Base-by-base conservation (phyloP, 2,329 filamentous ascomycete species). In the Fusarium continuum region DNA sequence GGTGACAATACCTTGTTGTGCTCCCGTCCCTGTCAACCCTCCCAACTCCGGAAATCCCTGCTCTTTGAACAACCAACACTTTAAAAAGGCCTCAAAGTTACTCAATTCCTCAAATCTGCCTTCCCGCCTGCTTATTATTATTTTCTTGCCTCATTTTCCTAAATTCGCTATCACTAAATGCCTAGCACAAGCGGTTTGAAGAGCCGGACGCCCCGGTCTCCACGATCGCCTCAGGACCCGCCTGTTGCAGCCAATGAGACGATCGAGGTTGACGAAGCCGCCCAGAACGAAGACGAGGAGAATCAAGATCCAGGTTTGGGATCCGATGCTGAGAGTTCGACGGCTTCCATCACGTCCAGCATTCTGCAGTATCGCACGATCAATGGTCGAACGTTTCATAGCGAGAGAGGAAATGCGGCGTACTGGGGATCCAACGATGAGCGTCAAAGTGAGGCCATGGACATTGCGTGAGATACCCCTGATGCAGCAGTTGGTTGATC, bases 401-500 rank as follows among this genome's bases (percentile, higher is more conserved):
- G 31, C 31, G 31, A 34, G n/a, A 34, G 31, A 34, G 31, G 31
- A 19, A 34, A 19, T n/a, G 31, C 31, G 5, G 31, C 31, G n/a
- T 34, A 34, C 31, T 34, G 31, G 57, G 62, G 55, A 22, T 39
- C 58, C 11, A 76, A 76, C 31, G 75, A 77, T 44, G 72, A 72
- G 22, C 55, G 48, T 19, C 72, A 74, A 32, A 72, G 61, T n/a
- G 68, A 76, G 16, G 64, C 70, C 0, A 65, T 74, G 60, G 75
- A 77, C 17, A 69, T 77, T 47, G 65, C 55, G 67, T 71, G 50
- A 56, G 57, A 17, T 10, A 8, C 19, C 38, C 29, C 8, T 6
- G 17, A 11, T 25, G 19, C 25, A 7, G 26, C 22, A 17, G 14
- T 14, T 26, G 10, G 8, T 16, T 4, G n/a, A 26, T 19, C 28